These are phyloP conservation scores for Nannochloropsis limnetica DNA, from an alignment of 352 stramenopile genomes.

Conservation along the genomic window DNA sequence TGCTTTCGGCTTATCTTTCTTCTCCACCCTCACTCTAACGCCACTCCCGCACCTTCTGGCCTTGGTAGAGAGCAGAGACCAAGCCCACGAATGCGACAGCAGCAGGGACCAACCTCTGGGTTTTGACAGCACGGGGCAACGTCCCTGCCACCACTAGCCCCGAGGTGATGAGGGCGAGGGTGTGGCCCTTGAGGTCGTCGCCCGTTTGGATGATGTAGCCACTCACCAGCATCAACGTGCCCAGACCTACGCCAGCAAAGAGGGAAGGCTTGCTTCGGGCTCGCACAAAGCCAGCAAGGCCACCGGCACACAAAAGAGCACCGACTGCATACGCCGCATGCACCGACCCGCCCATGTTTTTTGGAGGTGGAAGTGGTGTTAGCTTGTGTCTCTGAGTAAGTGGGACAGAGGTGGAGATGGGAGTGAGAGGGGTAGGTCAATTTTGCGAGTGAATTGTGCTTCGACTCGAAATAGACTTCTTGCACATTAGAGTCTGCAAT, in stretches of 20 bases:
- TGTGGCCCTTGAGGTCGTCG: background rate
- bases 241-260: background rate
- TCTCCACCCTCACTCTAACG: background rate
- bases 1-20: background rate
- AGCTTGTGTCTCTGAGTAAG: too few relatives aligned
- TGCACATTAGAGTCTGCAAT: too few relatives aligned
- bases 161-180: conserved; percentile 6
- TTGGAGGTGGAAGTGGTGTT: background rate
- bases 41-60: conserved; percentile 10
- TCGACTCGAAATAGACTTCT: too few relatives aligned
- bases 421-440: too few relatives aligned
- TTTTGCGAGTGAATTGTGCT: too few relatives aligned
- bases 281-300: conserved; percentile 12
- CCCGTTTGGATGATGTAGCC: background rate
- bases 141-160: conserved; percentile 13
- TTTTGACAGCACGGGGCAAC: conserved; percentile 9
- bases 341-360: background rate
- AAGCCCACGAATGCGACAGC: background rate
- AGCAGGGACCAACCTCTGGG: background rate
- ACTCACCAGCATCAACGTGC: conserved; percentile 1
- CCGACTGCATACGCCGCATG: conserved; percentile 17
- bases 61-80: background rate
- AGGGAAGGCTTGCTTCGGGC: background rate
- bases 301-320: background rate
- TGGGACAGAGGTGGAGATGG: too few relatives aligned